phyloP scores from a whole-genome alignment of 192 early-diverging fungal species.

The Rhizophagus sp. region DNA sequence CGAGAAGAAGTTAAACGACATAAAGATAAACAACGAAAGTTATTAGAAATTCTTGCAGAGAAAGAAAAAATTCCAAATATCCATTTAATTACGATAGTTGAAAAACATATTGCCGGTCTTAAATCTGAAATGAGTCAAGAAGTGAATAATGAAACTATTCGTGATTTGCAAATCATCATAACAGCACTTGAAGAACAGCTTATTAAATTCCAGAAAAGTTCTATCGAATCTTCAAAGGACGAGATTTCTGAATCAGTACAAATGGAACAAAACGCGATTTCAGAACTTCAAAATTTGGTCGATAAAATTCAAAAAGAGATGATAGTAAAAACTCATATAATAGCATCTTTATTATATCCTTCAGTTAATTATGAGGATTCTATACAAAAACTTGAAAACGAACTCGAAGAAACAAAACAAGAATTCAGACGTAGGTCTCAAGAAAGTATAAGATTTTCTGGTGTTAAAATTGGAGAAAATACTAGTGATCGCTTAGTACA shows the following conservation, averaged over 20 bases:
- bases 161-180: neutral
- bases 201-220: neutral
- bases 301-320: constrained; percentile 8
- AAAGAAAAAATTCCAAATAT: neutral
- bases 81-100: neutral
- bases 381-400: neutral
- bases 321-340: neutral
- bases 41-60: constrained; percentile 2
- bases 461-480: neutral
- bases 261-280: neutral
- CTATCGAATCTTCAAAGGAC: neutral
- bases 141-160: neutral
- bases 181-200: neutral
- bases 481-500: neutral
- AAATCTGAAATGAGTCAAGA: neutral
- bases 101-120: neutral
- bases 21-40: constrained; percentile 15
- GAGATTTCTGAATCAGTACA: neutral
- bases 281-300: neutral
- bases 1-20: constrained; percentile 26
- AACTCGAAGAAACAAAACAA: constrained; percentile 15
- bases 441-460: neutral
- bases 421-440: neutral
- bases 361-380: neutral
- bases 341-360: neutral